A percentile compares a stretch with the other conserved stretches of the same genome.
Evolutionary conservation across 345 rosid genomes (phyloP).

Genomic region (Camelina sativa): DNA sequence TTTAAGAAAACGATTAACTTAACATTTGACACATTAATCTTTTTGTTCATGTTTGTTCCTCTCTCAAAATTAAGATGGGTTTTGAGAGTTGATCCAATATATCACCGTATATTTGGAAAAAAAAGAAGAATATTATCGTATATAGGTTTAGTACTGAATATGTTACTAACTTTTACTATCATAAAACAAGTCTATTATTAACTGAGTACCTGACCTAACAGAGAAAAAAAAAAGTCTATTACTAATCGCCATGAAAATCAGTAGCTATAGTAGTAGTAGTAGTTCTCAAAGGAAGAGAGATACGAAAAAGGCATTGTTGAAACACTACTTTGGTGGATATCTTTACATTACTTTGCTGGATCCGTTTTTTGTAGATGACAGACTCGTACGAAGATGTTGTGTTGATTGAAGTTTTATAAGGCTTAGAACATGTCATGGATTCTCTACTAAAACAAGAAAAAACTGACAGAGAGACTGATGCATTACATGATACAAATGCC

Average conservation of each 20-base stretch:
- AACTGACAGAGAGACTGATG: too few species aligned
- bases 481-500: too few species aligned
- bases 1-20: not conserved
- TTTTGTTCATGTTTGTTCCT: not conserved
- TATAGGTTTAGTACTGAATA: not conserved
- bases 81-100: not conserved
- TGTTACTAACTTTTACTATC: not conserved
- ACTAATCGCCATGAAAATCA: slow-evolving; percentile 60
- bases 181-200: slow-evolving; percentile 1
- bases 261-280: slow-evolving; percentile 34
- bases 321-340: slow-evolving; percentile 8
- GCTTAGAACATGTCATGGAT: too few species aligned
- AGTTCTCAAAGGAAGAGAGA: slow-evolving; percentile 43
- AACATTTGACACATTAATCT: not conserved
- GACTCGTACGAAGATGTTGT: too few species aligned
- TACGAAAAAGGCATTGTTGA: slow-evolving; percentile 36
- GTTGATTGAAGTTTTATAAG: too few species aligned
- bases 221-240: slow-evolving; percentile 1
- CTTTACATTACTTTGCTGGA: slow-evolving; percentile 32
- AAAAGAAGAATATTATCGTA: not conserved
- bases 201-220: not conserved
- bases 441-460: too few species aligned
- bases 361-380: slow-evolving; percentile 21
- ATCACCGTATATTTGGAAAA: not conserved
- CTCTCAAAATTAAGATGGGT: not conserved